phyloP scores from a whole-genome alignment of 345 rosid species.

The Diplotaxis tenuifolia region DNA sequence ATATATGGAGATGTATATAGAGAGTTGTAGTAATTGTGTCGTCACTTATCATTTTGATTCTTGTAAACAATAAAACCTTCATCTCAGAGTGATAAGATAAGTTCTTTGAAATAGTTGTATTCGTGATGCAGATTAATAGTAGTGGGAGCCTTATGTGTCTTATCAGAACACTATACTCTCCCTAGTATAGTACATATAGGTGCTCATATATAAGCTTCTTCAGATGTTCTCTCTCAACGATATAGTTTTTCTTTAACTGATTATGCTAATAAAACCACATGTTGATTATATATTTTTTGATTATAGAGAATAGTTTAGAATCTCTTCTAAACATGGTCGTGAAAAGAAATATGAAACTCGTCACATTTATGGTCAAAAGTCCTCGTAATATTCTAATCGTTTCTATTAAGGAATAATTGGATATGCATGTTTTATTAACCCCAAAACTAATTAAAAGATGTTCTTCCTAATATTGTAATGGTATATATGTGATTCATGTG shows the following conservation, averaged over 20 bases:
- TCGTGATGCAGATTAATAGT: neutral
- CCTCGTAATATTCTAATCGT: neutral
- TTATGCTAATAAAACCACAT: neutral
- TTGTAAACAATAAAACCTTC: conserved; percentile 19
- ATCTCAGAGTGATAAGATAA: conserved; percentile 7
- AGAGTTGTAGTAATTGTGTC: conserved; percentile 8
- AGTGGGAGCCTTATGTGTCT: neutral
- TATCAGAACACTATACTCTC: neutral
- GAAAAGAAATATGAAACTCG: neutral
- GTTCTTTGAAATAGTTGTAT: conserved; percentile 13
- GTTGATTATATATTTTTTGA: neutral
- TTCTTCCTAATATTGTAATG: neutral
- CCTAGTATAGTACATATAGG: neutral
- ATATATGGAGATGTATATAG: conserved; percentile 22
- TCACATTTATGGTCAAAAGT: neutral
- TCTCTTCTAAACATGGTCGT: neutral
- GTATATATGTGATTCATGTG: neutral
- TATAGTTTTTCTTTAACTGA: neutral
- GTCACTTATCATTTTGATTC: conserved; percentile 15
- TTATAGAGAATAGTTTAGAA: neutral
- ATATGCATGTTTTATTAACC: neutral
- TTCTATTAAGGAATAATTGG: neutral
- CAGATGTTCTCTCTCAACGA: neutral
- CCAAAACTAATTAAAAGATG: neutral
- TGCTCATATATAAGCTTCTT: neutral